These are phyloP conservation scores for Aphanomyces euteiches DNA, from an alignment of 352 stramenopile species.

Conservation along the genomic window DNA sequence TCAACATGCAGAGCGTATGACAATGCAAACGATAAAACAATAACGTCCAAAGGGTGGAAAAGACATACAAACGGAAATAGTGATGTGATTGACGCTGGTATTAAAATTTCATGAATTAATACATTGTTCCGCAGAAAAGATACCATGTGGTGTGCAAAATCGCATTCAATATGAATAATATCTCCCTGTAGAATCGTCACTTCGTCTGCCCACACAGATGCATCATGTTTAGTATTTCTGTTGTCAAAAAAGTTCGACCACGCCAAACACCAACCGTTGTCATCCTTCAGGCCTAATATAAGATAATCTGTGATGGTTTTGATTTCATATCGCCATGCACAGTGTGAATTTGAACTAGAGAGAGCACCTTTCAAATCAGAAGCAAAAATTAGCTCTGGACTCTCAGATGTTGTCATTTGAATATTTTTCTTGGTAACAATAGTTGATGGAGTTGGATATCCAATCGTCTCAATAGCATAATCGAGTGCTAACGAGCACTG, in stretches of 20 bases:
- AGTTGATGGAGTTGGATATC: slow-evolving; percentile 32
- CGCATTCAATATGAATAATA: slow-evolving; percentile 10
- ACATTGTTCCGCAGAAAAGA: slow-evolving; percentile 15
- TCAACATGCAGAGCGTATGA: not conserved
- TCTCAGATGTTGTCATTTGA: not conserved
- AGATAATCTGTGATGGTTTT: slow-evolving; percentile 36
- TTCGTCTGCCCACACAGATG: not conserved
- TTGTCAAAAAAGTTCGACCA: too few species aligned
- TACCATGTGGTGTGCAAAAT: slow-evolving; percentile 35
- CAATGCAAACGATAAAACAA: not conserved
- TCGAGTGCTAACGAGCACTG: slow-evolving; percentile 59
- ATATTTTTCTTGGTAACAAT: slow-evolving; percentile 11
- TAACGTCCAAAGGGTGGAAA: not conserved
- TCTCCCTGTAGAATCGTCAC: not conserved
- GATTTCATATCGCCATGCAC: slow-evolving; percentile 32
- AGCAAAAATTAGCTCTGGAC: not conserved
- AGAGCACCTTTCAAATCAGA: not conserved
- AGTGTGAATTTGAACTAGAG: not conserved
- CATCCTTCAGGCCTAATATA: slow-evolving; percentile 18
- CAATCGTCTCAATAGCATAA: slow-evolving; percentile 47
- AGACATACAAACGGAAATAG: not conserved
- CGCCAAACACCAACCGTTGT: too few species aligned
- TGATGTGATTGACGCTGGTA: not conserved
- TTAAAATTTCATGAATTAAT: not conserved
- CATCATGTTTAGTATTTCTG: too few species aligned